Percentiles rank a stretch among this genome's conserved stretches.
Conservation (phyloP, 352 stramenopile genomes). For the Phytophthora quininea region DNA sequence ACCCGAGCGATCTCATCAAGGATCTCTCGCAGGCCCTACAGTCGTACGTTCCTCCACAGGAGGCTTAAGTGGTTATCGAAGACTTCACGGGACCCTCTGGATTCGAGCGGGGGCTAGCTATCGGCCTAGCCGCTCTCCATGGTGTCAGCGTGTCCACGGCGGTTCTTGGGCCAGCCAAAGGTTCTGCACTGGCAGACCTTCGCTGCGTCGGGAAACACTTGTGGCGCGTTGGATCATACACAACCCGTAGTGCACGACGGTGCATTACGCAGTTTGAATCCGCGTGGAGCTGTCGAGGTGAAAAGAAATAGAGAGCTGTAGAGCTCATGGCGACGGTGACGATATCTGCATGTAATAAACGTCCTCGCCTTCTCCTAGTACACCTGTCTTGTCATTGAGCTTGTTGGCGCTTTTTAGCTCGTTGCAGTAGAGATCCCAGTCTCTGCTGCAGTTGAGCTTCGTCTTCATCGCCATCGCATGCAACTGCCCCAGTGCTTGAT, state of each 20-base stretch:
- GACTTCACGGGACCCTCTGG: conserved; percentile 35
- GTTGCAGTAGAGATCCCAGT: conserved; percentile 44
- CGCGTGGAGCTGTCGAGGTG: conserved; percentile 27
- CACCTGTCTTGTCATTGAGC: background rate
- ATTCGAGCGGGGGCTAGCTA: conserved; percentile 35
- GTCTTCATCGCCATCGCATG: conserved; percentile 7
- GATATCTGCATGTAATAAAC: conserved; percentile 14
- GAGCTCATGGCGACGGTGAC: conserved; percentile 7
- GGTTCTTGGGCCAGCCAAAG: conserved; percentile 8
- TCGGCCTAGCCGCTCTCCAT: conserved; percentile 38
- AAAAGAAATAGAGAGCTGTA: conserved; percentile 8
- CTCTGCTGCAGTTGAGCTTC: conserved; percentile 36
- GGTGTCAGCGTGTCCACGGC: conserved; percentile 29
- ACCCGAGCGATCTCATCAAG: conserved; percentile 93
- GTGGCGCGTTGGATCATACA: conserved; percentile 33
- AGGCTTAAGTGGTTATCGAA: conserved; percentile 15
- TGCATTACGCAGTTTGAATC: conserved; percentile 44
- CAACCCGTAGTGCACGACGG: conserved; percentile 33
- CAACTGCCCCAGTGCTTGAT: conserved; percentile 27
- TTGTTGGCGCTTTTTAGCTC: conserved; percentile 42
- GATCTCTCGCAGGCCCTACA: conserved; percentile 93
- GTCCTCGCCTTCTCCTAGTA: conserved; percentile 9
- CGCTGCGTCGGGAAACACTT: conserved; percentile 20
- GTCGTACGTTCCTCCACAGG: conserved; percentile 58
- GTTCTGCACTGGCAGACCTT: conserved; percentile 26